Evolutionary conservation across 805 yeast species (phyloP), one percentile per base, ranked within the genome.

Genomic region (Jamesozyma jinghongensis): DNA sequence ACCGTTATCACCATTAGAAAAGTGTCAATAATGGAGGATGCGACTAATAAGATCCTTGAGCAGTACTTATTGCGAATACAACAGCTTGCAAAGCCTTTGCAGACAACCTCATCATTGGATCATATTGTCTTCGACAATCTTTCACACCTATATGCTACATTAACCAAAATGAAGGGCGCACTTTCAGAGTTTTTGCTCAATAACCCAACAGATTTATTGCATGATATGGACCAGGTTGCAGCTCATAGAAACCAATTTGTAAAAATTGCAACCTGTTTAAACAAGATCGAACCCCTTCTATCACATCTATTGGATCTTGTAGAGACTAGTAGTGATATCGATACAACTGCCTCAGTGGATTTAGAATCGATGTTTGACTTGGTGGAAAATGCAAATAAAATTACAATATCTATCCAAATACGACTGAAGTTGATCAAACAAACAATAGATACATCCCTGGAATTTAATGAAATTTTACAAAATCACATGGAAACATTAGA

Each of bases 401-500:
- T 48, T 8, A 46, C 50, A 34, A 46, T 11, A 53, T 66, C 18
- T 59, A 61, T 40, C 56, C 55, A 13, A 40, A 52, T 34, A 6
- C 25, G 17, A n/a, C 38, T 63, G 13, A 39, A 52, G 2, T 47
- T 52, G 0, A 54, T 61, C 37, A 66, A 67, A 49, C 44, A 53
- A 19, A 51, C 55, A 30, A 51, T 70, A 5, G 74, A 67, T 40
- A 54, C 69, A 3, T 59, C 69, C 1, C 53, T 62, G 12, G 75
- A 71, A 43, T 71, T 62, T 48, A 53, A 63, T 41, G 79, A 74
- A 43, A 62, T 74, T 18, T 62, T 59, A 29, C 50, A 52, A 19
- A 54, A 57, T 26, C 67, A 71, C 18, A 63, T 74, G 56, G 62
- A 62, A 28, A 62, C 75, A 3, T 62, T 73, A 16, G 59, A 62